Conservation (phyloP, 306 rosid species). For the Pterocarpus santalinus region DNA sequence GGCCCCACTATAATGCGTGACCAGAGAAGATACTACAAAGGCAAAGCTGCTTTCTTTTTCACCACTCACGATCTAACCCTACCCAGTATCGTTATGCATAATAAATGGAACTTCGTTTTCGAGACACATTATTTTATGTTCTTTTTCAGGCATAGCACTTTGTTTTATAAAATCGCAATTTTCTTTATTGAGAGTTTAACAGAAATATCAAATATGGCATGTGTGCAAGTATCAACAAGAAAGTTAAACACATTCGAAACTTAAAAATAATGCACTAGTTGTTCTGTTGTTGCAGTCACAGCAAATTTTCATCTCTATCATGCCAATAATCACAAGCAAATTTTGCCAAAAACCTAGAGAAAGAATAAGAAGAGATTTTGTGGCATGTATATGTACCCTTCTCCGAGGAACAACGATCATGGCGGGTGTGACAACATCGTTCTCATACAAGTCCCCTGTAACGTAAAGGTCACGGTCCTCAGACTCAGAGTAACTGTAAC, state of each 20-base stretch:
- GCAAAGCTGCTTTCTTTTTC: conserved; percentile 29
- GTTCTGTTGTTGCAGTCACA: not conserved
- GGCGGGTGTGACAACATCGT: conserved; percentile 81
- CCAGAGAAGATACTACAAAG: not conserved
- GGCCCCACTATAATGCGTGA: conserved; percentile 27
- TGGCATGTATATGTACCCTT: conserved; percentile 56
- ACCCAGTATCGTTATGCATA: not conserved
- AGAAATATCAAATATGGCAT: no score
- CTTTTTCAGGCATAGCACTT: not conserved
- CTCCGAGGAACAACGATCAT: conserved; percentile 89
- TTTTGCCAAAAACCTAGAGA: not conserved
- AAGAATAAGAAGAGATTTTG: not conserved
- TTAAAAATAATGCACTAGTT: not conserved
- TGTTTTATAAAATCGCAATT: not conserved
- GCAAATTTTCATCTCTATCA: not conserved
- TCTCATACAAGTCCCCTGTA: conserved; percentile 73
- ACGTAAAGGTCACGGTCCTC: conserved; percentile 79
- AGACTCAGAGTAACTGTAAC: conserved; percentile 62
- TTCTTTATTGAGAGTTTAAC: not conserved
- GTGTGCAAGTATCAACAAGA: not conserved
- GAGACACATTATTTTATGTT: not conserved
- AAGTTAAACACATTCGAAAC: not conserved
- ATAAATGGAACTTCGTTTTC: conserved; percentile 3
- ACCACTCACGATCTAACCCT: not conserved
- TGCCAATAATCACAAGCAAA: not conserved